These are phyloP conservation scores for Apiosordaria backusii DNA, from an alignment of 495 filamentous ascomycete genomes.

Conservation along the genomic window DNA sequence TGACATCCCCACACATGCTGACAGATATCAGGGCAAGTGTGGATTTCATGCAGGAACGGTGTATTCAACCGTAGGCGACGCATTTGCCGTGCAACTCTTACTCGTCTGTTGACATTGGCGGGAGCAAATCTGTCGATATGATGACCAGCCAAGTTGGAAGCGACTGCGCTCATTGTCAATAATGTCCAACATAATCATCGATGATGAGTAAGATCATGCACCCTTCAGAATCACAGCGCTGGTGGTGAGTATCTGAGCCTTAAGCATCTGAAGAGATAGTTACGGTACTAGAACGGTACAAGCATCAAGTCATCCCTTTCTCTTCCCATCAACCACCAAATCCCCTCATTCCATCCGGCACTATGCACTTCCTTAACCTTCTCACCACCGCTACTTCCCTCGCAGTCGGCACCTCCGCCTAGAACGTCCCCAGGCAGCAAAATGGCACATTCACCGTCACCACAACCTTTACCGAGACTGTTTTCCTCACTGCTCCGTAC, in stretches of 20 bases:
- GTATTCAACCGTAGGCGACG: background rate
- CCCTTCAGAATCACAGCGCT: background rate
- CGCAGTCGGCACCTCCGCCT: background rate
- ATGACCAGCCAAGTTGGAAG: background rate
- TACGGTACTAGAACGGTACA: no score
- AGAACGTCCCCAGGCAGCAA: background rate
- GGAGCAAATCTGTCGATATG: background rate
- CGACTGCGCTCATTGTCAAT: background rate
- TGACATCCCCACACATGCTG: background rate
- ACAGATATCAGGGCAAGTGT: background rate
- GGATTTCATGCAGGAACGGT: background rate
- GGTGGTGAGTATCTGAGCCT: background rate
- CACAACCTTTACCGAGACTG: background rate
- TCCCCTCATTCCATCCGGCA: background rate
- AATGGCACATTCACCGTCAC: background rate
- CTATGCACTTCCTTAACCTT: background rate
- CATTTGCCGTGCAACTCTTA: background rate
- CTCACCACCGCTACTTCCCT: background rate
- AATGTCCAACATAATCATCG: background rate
- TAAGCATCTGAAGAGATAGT: background rate
- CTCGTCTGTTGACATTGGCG: background rate
- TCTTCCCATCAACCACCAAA: background rate
- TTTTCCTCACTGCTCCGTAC: background rate
- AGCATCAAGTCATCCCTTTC: background rate
- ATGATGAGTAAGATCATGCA: background rate